Evolutionary conservation across 2,329 filamentous ascomycete genomes (phyloP).

Genomic region (Fusarium armeniacum): DNA sequence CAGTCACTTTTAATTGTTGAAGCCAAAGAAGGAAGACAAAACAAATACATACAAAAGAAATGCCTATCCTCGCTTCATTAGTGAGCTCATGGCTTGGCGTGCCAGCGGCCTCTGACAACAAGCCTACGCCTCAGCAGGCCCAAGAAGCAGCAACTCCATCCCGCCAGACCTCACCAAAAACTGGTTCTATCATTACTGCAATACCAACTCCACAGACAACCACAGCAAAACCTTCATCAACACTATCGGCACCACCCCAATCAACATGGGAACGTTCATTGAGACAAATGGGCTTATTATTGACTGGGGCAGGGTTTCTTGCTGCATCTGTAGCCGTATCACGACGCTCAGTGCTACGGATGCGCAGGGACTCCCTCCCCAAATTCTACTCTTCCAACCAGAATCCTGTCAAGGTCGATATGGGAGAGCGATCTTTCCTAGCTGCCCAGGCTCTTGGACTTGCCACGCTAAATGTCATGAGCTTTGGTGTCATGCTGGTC

Average conservation of each 20-base stretch:
- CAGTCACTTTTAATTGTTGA: neutral
- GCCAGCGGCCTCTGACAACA: constrained; percentile 31
- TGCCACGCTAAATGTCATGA: constrained; percentile 87
- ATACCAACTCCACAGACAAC: constrained; percentile 9
- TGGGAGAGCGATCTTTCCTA: constrained; percentile 65
- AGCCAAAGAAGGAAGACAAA: neutral
- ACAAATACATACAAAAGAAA: neutral
- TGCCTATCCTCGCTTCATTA: constrained; percentile 36
- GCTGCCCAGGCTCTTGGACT: constrained; percentile 87
- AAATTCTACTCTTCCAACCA: constrained; percentile 78
- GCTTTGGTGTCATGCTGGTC: constrained; percentile 78
- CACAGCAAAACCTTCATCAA: neutral
- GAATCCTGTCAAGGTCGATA: constrained; percentile 46
- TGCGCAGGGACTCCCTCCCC: constrained; percentile 73
- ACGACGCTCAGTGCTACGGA: constrained; percentile 76
- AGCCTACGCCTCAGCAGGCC: constrained; percentile 5
- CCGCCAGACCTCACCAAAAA: constrained; percentile 37
- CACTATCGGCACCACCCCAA: constrained; percentile 7
- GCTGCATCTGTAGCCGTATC: constrained; percentile 78
- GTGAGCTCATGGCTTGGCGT: constrained; percentile 38
- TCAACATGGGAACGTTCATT: constrained; percentile 60
- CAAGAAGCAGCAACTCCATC: constrained; percentile 26
- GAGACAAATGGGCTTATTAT: constrained; percentile 77
- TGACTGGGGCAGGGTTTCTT: constrained; percentile 82
- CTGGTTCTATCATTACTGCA: constrained; percentile 8